Conservation (phyloP, 371 early-diverging fungal genomes). For the Syncephalastrum racemosum region DNA sequence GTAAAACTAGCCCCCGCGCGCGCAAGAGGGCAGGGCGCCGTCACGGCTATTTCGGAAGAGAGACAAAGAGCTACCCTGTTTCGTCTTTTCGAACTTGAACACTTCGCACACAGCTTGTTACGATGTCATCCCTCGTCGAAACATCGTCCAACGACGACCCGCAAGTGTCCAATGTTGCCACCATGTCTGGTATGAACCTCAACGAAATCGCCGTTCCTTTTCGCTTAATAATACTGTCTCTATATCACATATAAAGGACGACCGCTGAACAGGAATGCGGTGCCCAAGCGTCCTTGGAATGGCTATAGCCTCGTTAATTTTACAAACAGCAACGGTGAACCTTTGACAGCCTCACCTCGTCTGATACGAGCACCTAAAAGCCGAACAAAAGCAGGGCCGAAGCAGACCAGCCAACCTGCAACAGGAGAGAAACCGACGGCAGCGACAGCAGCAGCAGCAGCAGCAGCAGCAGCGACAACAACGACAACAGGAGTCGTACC, state of each 20-base stretch:
- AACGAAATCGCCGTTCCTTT: slow-evolving; percentile 9
- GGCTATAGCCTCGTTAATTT: slow-evolving; percentile 12
- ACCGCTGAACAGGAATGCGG: slow-evolving; percentile 1
- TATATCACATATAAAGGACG: slow-evolving; percentile 9
- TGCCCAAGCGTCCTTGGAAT: slow-evolving; percentile 16
- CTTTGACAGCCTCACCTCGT: too few species aligned
- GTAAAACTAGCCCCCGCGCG: too few species aligned
- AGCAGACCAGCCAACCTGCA: too few species aligned
- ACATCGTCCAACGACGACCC: slow-evolving; percentile 18
- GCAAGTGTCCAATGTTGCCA: slow-evolving; percentile 17
- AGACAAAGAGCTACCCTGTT: too few species aligned
- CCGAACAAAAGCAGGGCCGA: too few species aligned
- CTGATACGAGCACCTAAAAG: too few species aligned
- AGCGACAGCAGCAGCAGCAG: neutral
- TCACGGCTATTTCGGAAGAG: too few species aligned
- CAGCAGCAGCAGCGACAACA: neutral
- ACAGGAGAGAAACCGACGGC: neutral
- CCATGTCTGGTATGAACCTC: slow-evolving; percentile 20
- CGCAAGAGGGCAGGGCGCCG: too few species aligned
- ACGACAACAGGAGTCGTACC: neutral
- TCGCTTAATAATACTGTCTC: slow-evolving; percentile 2
- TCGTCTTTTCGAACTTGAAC: too few species aligned
- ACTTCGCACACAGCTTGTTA: too few species aligned
- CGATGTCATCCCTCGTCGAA: slow-evolving; percentile 25
- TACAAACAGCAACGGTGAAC: neutral